Evolutionary conservation across 305 asterid species (phyloP).

Genomic region (Petunia hybrid): DNA sequence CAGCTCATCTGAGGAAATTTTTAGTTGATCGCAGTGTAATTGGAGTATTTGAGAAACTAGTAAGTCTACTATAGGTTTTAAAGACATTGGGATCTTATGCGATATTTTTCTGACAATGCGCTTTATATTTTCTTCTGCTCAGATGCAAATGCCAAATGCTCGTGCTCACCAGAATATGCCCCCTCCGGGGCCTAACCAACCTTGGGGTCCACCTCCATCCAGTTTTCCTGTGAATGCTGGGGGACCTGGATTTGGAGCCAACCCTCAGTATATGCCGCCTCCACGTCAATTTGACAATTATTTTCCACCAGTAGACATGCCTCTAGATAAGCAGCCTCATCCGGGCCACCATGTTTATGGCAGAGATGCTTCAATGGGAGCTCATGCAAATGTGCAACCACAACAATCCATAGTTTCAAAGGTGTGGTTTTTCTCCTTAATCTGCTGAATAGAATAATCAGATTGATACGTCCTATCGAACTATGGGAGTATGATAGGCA

Average conservation of each 20-base stretch:
- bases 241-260: constrained; percentile 61
- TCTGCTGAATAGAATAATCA: neutral
- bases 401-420: constrained; percentile 68
- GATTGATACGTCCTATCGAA: neutral
- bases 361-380: constrained; percentile 57
- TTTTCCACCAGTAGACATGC: constrained; percentile 62
- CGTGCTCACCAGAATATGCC: constrained; percentile 63
- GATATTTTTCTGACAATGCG: neutral
- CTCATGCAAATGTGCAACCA: constrained; percentile 58
- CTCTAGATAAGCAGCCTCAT: constrained; percentile 62
- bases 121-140: constrained; percentile 35
- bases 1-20: constrained; percentile 79
- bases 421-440: constrained; percentile 44
- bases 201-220: constrained; percentile 72
- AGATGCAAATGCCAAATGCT: constrained; percentile 74
- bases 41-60: constrained; percentile 78
- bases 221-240: constrained; percentile 59
- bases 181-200: constrained; percentile 46
- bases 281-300: constrained; percentile 68
- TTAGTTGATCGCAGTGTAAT: constrained; percentile 85
- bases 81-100: neutral
- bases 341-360: constrained; percentile 59
- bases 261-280: constrained; percentile 59
- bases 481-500: neutral
- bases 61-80: constrained; percentile 43